Evolutionary conservation across 1,139 yeast genomes (phyloP), one percentile per base, ranked within the genome.

Genomic region (Yamadazyma kanchanaburiensis): DNA sequence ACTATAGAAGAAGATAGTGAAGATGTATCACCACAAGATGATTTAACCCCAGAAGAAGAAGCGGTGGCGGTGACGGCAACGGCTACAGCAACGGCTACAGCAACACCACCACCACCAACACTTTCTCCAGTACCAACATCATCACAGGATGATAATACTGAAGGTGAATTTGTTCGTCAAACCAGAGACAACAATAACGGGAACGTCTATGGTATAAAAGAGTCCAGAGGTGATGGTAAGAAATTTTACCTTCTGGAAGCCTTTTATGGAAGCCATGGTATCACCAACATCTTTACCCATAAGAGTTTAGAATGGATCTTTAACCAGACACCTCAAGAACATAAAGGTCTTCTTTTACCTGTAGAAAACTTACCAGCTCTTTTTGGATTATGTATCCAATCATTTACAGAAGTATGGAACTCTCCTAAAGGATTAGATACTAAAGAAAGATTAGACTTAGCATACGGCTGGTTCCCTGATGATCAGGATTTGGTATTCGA

Each of bases 401-500:
- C 46, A 3, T 51, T 55, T 24, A 38, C 51, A 18, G 38, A 48
- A 21, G 50, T 50, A 28, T 66, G 70, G 68, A 47, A 58, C 17
- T 60, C 59, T 19, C 61, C 64, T 5, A 57, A 60, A 3, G 37
- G 49, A 3, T 37, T 46, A 17, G 59, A 55, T 30, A 37, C 39
- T 9, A 46, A 48, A n/a, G 48, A 35, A 22, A 45, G 48, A 6
- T 33, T 30, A 19, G 39, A 46, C 22, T 32, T 60, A 17, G 34
- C 50, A 17, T 50, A 48, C 19, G 43, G 51, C 4, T 62, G 64
- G 5, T 57, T 66, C 31, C 64, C 69, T 4, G 43, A 44, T 5
- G 55, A 59, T 27, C 38, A 47, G n/a, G 42, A 42, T 3, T 37
- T 58, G 11, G 52, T 58, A 0, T 45, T 40, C 24, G 55, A 47